phyloP scores from a whole-genome alignment of 345 rosid species.

The Eucalyptus erythrocorys region DNA sequence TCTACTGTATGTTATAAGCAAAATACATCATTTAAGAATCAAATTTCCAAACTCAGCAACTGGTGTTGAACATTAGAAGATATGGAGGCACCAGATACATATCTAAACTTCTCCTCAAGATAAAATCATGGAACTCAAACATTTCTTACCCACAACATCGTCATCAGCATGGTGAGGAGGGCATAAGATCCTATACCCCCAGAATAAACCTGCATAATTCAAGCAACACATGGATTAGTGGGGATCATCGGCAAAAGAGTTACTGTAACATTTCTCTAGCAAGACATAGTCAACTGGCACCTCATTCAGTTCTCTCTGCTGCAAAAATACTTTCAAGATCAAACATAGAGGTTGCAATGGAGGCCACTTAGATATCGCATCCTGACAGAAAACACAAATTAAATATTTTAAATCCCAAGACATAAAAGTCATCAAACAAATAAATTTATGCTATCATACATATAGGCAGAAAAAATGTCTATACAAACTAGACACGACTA shows the following conservation, averaged over 20 bases:
- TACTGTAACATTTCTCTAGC: background rate
- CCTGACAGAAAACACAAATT: conserved; percentile 17
- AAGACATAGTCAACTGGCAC: conserved; percentile 8
- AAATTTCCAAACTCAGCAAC: no score
- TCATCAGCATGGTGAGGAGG: conserved; percentile 78
- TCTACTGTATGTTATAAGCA: background rate
- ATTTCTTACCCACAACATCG: conserved; percentile 52
- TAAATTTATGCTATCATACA: background rate
- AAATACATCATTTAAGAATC: background rate
- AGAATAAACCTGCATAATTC: conserved; percentile 66
- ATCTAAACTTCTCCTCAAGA: background rate
- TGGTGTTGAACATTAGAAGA: background rate
- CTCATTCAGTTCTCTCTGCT: conserved; percentile 94
- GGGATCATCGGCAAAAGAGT: background rate
- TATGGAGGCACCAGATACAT: background rate
- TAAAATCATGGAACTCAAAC: background rate
- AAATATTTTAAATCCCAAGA: background rate
- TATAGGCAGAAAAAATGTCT: background rate
- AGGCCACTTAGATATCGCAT: conserved; percentile 61
- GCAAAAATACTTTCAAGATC: conserved; percentile 85
- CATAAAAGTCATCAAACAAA: background rate
- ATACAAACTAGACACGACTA: background rate
- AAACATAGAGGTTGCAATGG: conserved; percentile 70
- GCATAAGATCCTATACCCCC: conserved; percentile 97
- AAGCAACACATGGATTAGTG: background rate